Evolutionary conservation across 805 yeast genomes (phyloP).

Genomic region (Myxozyma sirexii): DNA sequence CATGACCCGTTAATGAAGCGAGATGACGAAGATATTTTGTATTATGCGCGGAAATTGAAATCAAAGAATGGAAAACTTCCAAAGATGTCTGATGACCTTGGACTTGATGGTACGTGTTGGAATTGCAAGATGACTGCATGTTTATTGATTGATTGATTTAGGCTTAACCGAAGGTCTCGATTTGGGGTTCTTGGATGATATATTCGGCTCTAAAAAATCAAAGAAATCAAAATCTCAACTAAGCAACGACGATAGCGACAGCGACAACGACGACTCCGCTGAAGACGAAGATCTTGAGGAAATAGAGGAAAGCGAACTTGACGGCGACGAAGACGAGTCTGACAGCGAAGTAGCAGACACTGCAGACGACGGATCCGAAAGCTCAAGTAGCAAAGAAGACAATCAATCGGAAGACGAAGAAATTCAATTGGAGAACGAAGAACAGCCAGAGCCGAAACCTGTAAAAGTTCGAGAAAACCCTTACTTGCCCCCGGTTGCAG

Average conservation of each 20-base stretch:
- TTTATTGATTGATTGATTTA: neutral
- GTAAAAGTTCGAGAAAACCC: constrained; percentile 63
- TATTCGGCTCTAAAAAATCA: constrained; percentile 13
- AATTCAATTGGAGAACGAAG: constrained; percentile 33
- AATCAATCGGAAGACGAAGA: constrained; percentile 29
- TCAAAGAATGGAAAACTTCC: constrained; percentile 51
- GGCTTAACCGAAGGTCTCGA: constrained; percentile 82
- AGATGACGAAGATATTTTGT: constrained; percentile 78
- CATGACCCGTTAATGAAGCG: constrained; percentile 50
- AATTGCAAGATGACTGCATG: neutral
- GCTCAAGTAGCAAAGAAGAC: constrained; percentile 28
- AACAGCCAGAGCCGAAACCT: constrained; percentile 20
- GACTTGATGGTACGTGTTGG: constrained; percentile 53
- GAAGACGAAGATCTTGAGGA: constrained; percentile 15
- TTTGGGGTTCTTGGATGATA: constrained; percentile 46
- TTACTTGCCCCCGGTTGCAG: constrained; percentile 61
- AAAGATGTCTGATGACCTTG: constrained; percentile 63
- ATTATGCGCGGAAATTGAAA: constrained; percentile 81
- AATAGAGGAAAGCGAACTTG: constrained; percentile 25
- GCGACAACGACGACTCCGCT: neutral
- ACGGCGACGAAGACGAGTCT: constrained; percentile 34
- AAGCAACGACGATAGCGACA: constrained; percentile 18
- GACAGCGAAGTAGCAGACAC: constrained; percentile 42
- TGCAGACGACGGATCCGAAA: constrained; percentile 39
- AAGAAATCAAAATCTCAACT: constrained; percentile 19